Evolutionary conservation across 2,329 filamentous ascomycete species (phyloP).

Genomic region (Ophiostoma pallidulum): DNA sequence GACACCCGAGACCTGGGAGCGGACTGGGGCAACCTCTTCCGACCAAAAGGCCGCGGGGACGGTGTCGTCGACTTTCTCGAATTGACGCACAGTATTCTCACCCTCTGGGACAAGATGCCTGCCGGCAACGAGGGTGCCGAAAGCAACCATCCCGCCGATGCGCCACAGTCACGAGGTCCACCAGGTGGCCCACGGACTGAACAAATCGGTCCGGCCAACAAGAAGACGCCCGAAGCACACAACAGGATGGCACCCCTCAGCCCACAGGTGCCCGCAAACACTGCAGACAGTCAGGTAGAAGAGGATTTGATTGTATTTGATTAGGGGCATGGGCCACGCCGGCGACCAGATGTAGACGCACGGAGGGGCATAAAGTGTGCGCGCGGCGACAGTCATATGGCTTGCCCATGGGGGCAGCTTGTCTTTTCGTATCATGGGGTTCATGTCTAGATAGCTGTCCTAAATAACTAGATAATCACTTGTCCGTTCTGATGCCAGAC

Average conservation of each 20-base stretch:
- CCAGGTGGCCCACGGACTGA: no score
- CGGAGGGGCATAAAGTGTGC: not conserved
- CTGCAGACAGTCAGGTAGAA: not conserved
- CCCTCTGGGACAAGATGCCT: not conserved
- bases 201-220: no score
- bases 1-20: constrained; percentile 10
- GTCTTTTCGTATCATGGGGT: not conserved
- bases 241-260: no score
- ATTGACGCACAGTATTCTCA: not conserved
- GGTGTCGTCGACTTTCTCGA: constrained; percentile 10
- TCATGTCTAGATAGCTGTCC: not conserved
- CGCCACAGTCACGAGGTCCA: no score
- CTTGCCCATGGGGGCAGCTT: no score
- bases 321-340: not conserved
- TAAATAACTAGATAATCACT: not conserved
- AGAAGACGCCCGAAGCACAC: no score
- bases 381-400: no score
- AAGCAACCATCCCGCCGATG: not conserved
- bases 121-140: not conserved
- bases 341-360: not conserved
- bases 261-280: no score
- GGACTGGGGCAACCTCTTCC: constrained; percentile 10
- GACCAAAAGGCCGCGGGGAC: not conserved
- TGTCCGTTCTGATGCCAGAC: not conserved
- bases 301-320: constrained; percentile 6